Evolutionary conservation across 1,284 basidiomycete species (phyloP).

Genomic region (Leccinum angustisporum): DNA sequence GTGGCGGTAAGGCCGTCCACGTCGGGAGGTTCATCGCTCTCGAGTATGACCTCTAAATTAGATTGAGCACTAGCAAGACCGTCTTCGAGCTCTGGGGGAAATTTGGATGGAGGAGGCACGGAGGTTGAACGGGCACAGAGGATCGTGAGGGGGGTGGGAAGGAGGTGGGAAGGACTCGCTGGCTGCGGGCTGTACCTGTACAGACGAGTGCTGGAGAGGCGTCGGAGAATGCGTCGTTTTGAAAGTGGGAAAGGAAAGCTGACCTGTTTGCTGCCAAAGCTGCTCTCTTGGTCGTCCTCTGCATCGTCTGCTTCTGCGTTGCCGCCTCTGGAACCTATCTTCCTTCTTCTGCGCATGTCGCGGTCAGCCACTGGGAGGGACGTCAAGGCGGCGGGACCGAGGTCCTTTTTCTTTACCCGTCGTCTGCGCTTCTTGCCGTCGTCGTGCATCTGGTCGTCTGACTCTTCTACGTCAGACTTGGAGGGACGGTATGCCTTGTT

Average conservation of each 20-base stretch:
- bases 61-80: slow-evolving; percentile 46
- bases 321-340: slow-evolving; percentile 36
- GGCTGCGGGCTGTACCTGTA: slow-evolving; percentile 18
- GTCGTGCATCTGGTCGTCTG: slow-evolving; percentile 58
- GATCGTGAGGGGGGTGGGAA: slow-evolving; percentile 25
- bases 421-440: slow-evolving; percentile 53
- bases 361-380: slow-evolving; percentile 63
- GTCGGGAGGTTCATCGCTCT: slow-evolving; percentile 49
- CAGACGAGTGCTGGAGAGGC: slow-evolving; percentile 34
- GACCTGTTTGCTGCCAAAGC: slow-evolving; percentile 39
- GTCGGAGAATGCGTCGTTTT: slow-evolving; percentile 5
- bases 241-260: neutral
- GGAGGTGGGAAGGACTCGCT: slow-evolving; percentile 26
- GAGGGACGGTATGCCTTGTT: slow-evolving; percentile 78
- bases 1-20: slow-evolving; percentile 32
- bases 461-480: slow-evolving; percentile 57
- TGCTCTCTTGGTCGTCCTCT: slow-evolving; percentile 33
- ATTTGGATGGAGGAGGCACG: slow-evolving; percentile 37
- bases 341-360: slow-evolving; percentile 53
- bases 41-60: slow-evolving; percentile 57
- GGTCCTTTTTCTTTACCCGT: slow-evolving; percentile 57
- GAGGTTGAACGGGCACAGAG: slow-evolving; percentile 36
- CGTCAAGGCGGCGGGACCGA: slow-evolving; percentile 56
- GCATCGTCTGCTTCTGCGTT: slow-evolving; percentile 31
- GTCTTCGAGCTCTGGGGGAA: slow-evolving; percentile 30